Evolutionary conservation across 192 early-diverging fungal genomes (phyloP).

Genomic region (Funneliformis mosseae): DNA sequence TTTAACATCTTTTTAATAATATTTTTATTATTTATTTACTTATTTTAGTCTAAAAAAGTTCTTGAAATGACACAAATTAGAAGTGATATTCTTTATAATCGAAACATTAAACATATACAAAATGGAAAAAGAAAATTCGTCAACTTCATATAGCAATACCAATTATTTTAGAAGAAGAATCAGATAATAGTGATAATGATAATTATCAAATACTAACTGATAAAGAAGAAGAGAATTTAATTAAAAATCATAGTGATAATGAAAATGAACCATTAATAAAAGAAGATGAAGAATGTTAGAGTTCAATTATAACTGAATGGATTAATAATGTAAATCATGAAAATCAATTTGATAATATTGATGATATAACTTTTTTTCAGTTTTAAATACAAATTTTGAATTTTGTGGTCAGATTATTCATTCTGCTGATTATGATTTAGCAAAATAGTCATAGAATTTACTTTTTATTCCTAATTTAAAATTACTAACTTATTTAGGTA

Average conservation of each 20-base stretch:
- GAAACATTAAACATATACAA: background rate
- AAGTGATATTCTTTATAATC: constrained; percentile 8
- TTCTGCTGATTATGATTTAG: background rate
- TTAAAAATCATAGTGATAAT: background rate
- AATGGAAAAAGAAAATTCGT: background rate
- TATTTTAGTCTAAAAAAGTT: constrained; percentile 11
- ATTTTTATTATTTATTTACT: background rate
- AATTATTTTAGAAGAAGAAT: background rate
- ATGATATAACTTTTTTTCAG: background rate
- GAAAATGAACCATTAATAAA: background rate
- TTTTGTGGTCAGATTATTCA: background rate
- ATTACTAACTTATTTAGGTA: background rate
- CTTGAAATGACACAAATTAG: constrained; percentile 6
- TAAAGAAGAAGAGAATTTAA: background rate
- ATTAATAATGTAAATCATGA: background rate
- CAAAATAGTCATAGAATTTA: background rate
- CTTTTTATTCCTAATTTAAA: background rate
- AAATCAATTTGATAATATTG: background rate
- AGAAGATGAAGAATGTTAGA: background rate
- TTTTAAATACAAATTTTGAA: background rate
- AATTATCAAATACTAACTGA: background rate
- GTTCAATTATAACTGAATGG: background rate
- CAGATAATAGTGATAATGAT: background rate
- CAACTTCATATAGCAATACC: constrained; percentile 10
- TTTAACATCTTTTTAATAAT: background rate